These are phyloP conservation scores for Trypanosoma melophagium DNA, from an alignment of 208 protist species.

Conservation along the genomic window DNA sequence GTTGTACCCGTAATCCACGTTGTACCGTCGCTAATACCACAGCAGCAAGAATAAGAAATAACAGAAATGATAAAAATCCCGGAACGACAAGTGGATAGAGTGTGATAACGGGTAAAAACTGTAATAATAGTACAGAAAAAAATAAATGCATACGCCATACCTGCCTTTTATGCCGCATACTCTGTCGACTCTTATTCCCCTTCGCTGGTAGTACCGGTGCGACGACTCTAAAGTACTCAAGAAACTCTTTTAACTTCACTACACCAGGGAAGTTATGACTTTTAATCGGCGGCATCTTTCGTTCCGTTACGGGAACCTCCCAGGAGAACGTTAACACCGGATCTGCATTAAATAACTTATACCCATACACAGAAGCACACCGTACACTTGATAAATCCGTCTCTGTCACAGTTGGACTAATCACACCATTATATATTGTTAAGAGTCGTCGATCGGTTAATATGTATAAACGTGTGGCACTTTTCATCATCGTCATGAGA, in stretches of 20 bases:
- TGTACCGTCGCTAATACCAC: constrained; percentile 32
- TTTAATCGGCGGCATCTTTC: constrained; percentile 54
- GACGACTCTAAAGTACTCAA: constrained; percentile 48
- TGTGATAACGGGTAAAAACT: constrained; percentile 43
- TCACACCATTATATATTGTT: constrained; percentile 47
- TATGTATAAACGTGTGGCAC: constrained; percentile 46
- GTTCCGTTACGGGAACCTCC: constrained; percentile 56
- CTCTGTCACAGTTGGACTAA: constrained; percentile 38
- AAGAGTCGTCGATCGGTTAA: constrained; percentile 56
- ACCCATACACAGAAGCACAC: constrained; percentile 54
- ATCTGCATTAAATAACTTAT: constrained; percentile 28
- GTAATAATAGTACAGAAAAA: constrained; percentile 28
- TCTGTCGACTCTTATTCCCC: constrained; percentile 16
- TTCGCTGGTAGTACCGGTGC: constrained; percentile 24
- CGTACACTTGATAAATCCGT: constrained; percentile 43
- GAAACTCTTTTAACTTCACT: constrained; percentile 37
- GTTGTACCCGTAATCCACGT: constrained; percentile 38
- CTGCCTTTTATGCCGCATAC: constrained; percentile 32
- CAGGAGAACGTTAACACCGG: constrained; percentile 51
- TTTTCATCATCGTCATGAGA: constrained; percentile 37
- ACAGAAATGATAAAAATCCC: constrained; percentile 30
- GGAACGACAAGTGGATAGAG: constrained; percentile 50
- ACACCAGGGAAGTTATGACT: constrained; percentile 53
- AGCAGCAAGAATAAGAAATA: constrained; percentile 36
- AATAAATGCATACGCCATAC: constrained; percentile 52